Evolutionary conservation across 2,329 filamentous ascomycete genomes (phyloP), one percentile per base, ranked within the genome.

Genomic region (Paecilomyces sp.): DNA sequence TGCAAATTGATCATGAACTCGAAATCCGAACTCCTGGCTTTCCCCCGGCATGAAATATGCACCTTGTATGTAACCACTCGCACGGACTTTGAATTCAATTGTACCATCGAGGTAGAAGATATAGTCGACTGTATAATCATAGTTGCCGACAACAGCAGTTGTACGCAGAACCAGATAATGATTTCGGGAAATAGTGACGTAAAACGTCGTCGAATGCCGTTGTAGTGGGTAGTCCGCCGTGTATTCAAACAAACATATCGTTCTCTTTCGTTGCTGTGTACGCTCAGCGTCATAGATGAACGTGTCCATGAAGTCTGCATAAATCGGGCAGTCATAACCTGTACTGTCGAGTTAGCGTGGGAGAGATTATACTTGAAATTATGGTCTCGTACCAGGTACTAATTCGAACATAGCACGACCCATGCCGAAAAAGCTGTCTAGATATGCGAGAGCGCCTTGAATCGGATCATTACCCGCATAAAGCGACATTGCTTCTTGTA

Each of bases 211-310:
- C 15, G 72, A 76, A 66, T 85, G 83, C 0, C 83, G 75, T 56
- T 77, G 76, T 1, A 85, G 76, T 1, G 82, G 77, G 63, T 77
- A 80, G 51, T 79, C 79, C 0, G 79, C 70, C 15, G 79, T 79
- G 57, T 74, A 77, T 66, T 85, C 83, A 61, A 85, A 85, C 30
- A 85, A 60, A 64, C 84, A 87, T 51, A 87, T 78, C 60, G 77
- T 79, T 66, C 82, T 77, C 1, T 73, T 69, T 57, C 83, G 79
- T 12, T 36, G 56, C 31, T 54, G 25, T 6, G 55, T 65, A 15
- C 47, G 18, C 31, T 63, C 60, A 84, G 81, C 11, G 58, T 68
- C 64, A 41, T 68, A 76, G 58, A 67, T 65, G 11, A 65, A 66
- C 13, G 63, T 64, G 59, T 70, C 67, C 24, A 69, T 59, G 33